These are phyloP conservation scores for Hypoxylon sp. DNA, from an alignment of 2,329 filamentous ascomycete species.

Conservation along the genomic window DNA sequence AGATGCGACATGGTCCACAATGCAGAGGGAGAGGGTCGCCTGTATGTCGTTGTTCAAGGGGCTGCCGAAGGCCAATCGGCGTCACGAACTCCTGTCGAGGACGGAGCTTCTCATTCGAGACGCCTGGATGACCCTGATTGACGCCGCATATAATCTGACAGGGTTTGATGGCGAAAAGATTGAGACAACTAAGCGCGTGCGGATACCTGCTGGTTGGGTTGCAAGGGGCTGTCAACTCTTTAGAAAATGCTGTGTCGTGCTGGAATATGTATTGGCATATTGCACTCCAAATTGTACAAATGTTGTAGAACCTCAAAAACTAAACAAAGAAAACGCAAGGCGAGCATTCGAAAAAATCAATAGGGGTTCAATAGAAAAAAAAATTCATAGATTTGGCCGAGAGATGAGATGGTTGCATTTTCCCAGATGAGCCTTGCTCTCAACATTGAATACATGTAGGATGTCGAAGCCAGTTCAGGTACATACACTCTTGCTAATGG, in stretches of 20 bases:
- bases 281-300: slow-evolving; percentile 18
- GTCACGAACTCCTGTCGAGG: slow-evolving; percentile 50
- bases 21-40: slow-evolving; percentile 53
- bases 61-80: slow-evolving; percentile 52
- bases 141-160: slow-evolving; percentile 61
- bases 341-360: slow-evolving; percentile 22
- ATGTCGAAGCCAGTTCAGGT: neutral
- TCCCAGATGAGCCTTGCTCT: slow-evolving; percentile 39
- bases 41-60: slow-evolving; percentile 45
- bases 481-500: neutral
- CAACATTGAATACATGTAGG: slow-evolving; percentile 16
- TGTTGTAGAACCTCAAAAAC: slow-evolving; percentile 9
- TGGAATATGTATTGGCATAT: slow-evolving; percentile 2
- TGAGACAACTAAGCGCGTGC: slow-evolving; percentile 45
- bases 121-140: slow-evolving; percentile 63
- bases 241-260: slow-evolving; percentile 10
- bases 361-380: slow-evolving; percentile 36
- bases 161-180: slow-evolving; percentile 39
- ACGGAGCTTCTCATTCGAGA: slow-evolving; percentile 59
- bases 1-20: slow-evolving; percentile 69
- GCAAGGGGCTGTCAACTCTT: slow-evolving; percentile 23
- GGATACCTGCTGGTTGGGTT: slow-evolving; percentile 29
- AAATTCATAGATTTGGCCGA: slow-evolving; percentile 21
- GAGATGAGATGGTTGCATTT: slow-evolving; percentile 45
- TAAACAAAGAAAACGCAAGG: slow-evolving; percentile 9